Evolutionary conservation across 1,284 basidiomycete genomes (phyloP).

Genomic region (Earliella scabrosa): DNA sequence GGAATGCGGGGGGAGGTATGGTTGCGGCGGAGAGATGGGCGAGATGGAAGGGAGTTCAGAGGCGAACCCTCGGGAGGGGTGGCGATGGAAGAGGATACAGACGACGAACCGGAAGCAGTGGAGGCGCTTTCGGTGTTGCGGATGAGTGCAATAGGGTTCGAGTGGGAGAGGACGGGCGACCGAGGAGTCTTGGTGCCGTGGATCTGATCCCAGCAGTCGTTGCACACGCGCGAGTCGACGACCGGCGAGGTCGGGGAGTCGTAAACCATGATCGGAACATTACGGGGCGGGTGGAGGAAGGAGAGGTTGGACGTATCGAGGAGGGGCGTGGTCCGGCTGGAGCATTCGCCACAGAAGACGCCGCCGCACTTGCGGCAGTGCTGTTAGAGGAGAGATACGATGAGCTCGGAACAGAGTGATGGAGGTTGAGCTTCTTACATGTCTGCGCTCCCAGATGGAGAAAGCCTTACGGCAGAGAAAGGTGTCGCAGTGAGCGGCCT

Average conservation of each 20-base stretch:
- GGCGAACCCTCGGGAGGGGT: slow-evolving; percentile 40
- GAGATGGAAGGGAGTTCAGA: slow-evolving; percentile 30
- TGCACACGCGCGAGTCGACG: slow-evolving; percentile 60
- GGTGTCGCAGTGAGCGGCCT: slow-evolving; percentile 68
- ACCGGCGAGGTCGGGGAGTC: slow-evolving; percentile 61
- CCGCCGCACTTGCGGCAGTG: slow-evolving; percentile 84
- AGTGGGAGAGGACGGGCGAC: slow-evolving; percentile 34
- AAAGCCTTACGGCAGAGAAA: slow-evolving; percentile 69
- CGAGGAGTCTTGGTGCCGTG: slow-evolving; percentile 49
- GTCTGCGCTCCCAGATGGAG: slow-evolving; percentile 70
- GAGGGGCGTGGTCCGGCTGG: slow-evolving; percentile 56
- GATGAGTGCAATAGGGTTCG: slow-evolving; percentile 48
- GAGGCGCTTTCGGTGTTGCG: slow-evolving; percentile 31
- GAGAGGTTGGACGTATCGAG: slow-evolving; percentile 69
- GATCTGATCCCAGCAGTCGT: slow-evolving; percentile 75
- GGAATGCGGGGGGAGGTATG: slow-evolving; percentile 35
- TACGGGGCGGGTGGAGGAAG: slow-evolving; percentile 70
- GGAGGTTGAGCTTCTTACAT: slow-evolving; percentile 49
- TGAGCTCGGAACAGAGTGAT: slow-evolving; percentile 26
- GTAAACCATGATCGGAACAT: slow-evolving; percentile 58
- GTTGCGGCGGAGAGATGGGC: slow-evolving; percentile 28
- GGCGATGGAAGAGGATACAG: slow-evolving; percentile 39
- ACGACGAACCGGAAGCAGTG: slow-evolving; percentile 36
- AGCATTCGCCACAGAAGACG: slow-evolving; percentile 69
- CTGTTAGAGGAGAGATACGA: slow-evolving; percentile 39